phyloP scores from a whole-genome alignment of 345 rosid genomes.

The Citrus unshiu region DNA sequence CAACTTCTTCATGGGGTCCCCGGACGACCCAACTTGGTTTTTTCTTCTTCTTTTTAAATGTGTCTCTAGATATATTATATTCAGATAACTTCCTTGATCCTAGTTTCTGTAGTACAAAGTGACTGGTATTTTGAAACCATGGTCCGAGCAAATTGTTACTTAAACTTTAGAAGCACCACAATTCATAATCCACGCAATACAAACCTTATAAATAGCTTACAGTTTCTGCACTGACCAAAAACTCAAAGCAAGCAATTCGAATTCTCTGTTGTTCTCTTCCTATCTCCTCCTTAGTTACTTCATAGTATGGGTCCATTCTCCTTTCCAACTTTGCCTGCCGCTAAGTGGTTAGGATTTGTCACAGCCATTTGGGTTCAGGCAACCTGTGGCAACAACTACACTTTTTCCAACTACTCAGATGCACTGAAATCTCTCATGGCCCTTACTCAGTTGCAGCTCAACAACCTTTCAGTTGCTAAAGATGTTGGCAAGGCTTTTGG shows the following conservation, averaged over 20 bases:
- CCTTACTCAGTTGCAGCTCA: constrained; percentile 77
- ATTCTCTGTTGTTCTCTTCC: not conserved
- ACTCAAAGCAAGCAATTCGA: not conserved
- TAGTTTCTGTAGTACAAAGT: too few relatives aligned
- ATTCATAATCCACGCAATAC: not conserved
- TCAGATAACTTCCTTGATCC: too few relatives aligned
- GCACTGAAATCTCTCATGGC: constrained; percentile 84
- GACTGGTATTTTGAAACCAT: not conserved
- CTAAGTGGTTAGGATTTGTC: constrained; percentile 88
- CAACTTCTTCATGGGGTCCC: not conserved
- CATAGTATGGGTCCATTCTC: not conserved
- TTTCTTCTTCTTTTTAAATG: too few relatives aligned
- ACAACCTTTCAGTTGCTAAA: constrained; percentile 81
- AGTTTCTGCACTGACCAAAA: too few relatives aligned
- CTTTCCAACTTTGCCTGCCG: constrained; percentile 18
- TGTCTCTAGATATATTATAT: too few relatives aligned
- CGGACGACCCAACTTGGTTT: not conserved
- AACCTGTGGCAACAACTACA: constrained; percentile 91
- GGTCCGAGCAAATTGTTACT: not conserved
- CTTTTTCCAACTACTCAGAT: constrained; percentile 85
- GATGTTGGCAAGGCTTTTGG: constrained; percentile 96
- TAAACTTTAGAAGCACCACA: not conserved
- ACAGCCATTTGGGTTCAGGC: constrained; percentile 96
- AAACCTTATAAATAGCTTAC: not conserved
- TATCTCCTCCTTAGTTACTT: not conserved